Base-by-base conservation (phyloP, 2,329 filamentous ascomycete genomes). In the Aspergillus felis region DNA sequence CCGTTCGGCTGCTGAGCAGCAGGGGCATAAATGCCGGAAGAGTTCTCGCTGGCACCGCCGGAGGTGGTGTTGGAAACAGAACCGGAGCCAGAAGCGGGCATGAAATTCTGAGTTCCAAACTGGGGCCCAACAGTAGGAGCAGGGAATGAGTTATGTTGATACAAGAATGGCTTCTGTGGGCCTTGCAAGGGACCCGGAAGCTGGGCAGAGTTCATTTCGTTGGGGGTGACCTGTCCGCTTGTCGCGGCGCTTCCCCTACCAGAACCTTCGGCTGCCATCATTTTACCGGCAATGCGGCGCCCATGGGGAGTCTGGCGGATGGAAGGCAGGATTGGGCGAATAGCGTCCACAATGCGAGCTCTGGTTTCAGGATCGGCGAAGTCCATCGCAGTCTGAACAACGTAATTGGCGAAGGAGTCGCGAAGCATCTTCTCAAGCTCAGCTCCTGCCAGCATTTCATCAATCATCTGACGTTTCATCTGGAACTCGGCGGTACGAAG, bases 351-450 rank as follows among this genome's bases (percentile, higher is more conserved):
- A 47, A 99, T 82, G 50, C 85, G 85, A 57, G 82, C 79, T 76
- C 93, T 92, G 71, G 86, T 87, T 29, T 86, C 81, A 6, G 84
- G 81, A 55, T 92, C 90, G 12, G 90, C 85, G 69, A 91, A 92
- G 68, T 96, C 92, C 64, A 96, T 84, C 28, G 94, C 92, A 42
- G 94, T 99, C 81, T 99, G 94, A 42, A 99, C 90, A 63, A 99
- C 94, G 69, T 99, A 99, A 78, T 99, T 99, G 73, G 91, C 94
- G 70, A 91, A 99, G 0, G 89, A 91, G 75, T 99, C 94, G 46
- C 91, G 89, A 58, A 99, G 84, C 64, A 97, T 87, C 63, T 88
- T 88, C 68, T 97, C 92, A 61, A 97, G 88, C 76, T 96, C 91
- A 57, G 82, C 82, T 3, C 87, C 84, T 8, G 78, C 72, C 51